A percentile compares a stretch with the other conserved stretches of the same genome.
Evolutionary conservation across 768 basidiomycete species (phyloP).

Genomic region (Trametes maxima): DNA sequence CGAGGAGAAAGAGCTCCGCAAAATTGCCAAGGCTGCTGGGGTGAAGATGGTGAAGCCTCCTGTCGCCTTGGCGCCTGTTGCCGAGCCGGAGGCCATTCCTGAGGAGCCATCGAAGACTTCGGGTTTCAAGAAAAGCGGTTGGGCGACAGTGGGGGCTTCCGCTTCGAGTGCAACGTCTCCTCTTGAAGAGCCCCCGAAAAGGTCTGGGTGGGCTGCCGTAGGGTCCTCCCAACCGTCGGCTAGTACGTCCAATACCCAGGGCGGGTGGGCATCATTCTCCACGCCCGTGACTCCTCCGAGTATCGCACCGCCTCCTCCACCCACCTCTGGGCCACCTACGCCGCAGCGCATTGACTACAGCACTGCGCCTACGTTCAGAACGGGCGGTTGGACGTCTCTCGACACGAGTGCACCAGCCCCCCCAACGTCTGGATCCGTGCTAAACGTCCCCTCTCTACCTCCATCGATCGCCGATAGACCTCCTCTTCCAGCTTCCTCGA

Average conservation of each 20-base stretch:
- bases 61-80: conserved; percentile 15
- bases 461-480: not conserved
- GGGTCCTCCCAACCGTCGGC: conserved; percentile 21
- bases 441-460: conserved; percentile 29
- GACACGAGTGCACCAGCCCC: conserved; percentile 45
- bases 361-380: conserved; percentile 52
- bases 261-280: conserved; percentile 27
- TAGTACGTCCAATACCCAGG: not conserved
- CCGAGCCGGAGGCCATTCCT: conserved; percentile 25
- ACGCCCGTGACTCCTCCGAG: conserved; percentile 4
- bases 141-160: conserved; percentile 43
- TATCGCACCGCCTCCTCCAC: not conserved
- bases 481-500: not conserved
- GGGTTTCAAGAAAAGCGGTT: conserved; percentile 49
- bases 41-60: conserved; percentile 58
- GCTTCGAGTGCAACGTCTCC: conserved; percentile 28
- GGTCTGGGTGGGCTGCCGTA: conserved; percentile 54
- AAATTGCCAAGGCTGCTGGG: conserved; percentile 81
- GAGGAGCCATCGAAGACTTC: conserved; percentile 4
- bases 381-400: conserved; percentile 69
- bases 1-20: conserved; percentile 83
- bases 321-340: conserved; percentile 5
- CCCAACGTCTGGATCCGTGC: conserved; percentile 4
- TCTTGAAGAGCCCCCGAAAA: conserved; percentile 34
- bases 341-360: conserved; percentile 14